Base-by-base conservation (phyloP, 1,139 yeast genomes). In the Blastobotrys elegans region DNA sequence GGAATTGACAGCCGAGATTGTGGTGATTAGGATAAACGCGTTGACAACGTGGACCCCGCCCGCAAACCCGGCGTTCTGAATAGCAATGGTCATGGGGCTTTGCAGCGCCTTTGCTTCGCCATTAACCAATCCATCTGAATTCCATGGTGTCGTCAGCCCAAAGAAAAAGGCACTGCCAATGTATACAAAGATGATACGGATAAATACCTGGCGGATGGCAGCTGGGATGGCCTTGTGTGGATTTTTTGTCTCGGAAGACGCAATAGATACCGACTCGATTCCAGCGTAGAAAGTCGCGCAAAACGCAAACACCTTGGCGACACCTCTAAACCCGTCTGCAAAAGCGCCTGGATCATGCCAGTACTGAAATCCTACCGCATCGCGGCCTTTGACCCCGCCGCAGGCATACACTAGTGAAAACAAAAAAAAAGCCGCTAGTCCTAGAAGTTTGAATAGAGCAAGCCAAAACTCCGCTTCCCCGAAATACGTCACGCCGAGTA, bases 211-310 rank as follows among this genome's bases (percentile, higher is more conserved):
- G 63, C 82, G 82, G 53, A 79, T 78, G 32, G 89, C 88, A 50
- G 72, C 68, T 47, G 90, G 88, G 46, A 84, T 72, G 5, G 84
- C 70, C 59, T 73, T 74, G 62, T 83, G 73, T 46, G 95, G 95
- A 64, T 84, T 80, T 40, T 73, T 73, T 40, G 95, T 80, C 68
- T 88, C 96, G 16, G 94, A 88, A 33, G 95, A 88, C 17, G 95
- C 89, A 55, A 88, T 71, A 48, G 94, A 94, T 49, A 83, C 84
- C 61, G 84, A 73, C 67, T 86, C 95, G 44, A 84, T 79, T 58
- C 94, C 94, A 47, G 90, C 89, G 60, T 85, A 84, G 2, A 96
- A 81, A 66, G 87, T 88, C 4, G 96, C 94, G 27, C 95, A 92
- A 31, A 82, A 78, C 44, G 88, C 88, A 59, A 89, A 84, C 26